A percentile compares a stretch with the other conserved stretches of the same genome.
Conservation (phyloP, 495 filamentous ascomycete species). For the Venustampulla echinocandica region DNA sequence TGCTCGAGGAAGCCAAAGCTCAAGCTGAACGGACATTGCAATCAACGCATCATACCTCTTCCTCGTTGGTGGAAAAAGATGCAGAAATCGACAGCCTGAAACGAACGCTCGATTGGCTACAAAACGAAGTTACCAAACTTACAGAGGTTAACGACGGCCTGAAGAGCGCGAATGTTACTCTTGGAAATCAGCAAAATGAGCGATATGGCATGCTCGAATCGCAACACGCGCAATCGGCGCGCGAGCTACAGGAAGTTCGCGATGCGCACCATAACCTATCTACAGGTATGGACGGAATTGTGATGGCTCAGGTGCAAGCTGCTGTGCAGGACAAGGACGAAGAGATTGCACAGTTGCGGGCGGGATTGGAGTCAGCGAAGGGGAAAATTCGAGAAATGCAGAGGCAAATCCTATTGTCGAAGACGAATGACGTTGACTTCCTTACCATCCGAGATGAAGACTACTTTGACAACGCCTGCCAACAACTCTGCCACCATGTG, state of each 20-base stretch:
- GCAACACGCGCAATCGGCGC: slow-evolving; percentile 43
- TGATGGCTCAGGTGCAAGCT: slow-evolving; percentile 50
- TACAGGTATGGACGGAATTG: slow-evolving; percentile 52
- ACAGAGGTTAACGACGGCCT: slow-evolving; percentile 67
- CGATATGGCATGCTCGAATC: slow-evolving; percentile 52
- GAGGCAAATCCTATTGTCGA: slow-evolving; percentile 64
- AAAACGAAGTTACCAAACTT: slow-evolving; percentile 66
- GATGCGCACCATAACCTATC: slow-evolving; percentile 50
- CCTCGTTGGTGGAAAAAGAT: slow-evolving; percentile 55
- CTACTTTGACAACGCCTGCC: slow-evolving; percentile 90
- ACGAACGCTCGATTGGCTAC: slow-evolving; percentile 66
- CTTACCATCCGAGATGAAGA: slow-evolving; percentile 79
- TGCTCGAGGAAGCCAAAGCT: slow-evolving; percentile 61
- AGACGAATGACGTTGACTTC: slow-evolving; percentile 60
- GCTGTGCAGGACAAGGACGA: slow-evolving; percentile 64
- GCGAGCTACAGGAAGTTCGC: slow-evolving; percentile 56
- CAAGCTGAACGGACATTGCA: slow-evolving; percentile 52
- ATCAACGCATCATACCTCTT: slow-evolving; percentile 25
- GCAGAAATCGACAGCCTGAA: slow-evolving; percentile 73
- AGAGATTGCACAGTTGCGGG: slow-evolving; percentile 67
- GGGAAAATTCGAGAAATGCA: slow-evolving; percentile 72
- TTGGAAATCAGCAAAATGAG: slow-evolving; percentile 59
- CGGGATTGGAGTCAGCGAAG: slow-evolving; percentile 67
- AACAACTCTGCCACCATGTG: slow-evolving; percentile 85
- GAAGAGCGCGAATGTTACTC: slow-evolving; percentile 55